Evolutionary conservation across 306 rosid species (phyloP), one percentile per base, ranked within the genome.

Genomic region (Castanospermum australe): DNA sequence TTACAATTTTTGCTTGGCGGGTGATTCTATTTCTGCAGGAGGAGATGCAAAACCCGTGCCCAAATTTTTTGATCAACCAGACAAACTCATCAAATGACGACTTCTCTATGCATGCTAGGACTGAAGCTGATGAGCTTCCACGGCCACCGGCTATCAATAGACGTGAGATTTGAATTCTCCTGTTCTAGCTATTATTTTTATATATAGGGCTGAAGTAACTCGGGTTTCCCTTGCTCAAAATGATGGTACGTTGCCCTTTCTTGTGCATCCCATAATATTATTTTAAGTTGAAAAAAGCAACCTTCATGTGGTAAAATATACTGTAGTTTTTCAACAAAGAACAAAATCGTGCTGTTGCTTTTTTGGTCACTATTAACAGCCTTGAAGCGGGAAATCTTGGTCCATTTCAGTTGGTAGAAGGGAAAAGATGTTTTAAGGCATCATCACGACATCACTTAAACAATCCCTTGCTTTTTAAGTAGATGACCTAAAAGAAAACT

Each of bases 101-200:
- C 55, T 89, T 89, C 81, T 81, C 86, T 25, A 83, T 77, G 78
- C 89, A 91, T 67, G 79, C 93, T 45, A 88, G 94, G 77, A 77
- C 67, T 73, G 88, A 79, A 25, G 65, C 75, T 60, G 87, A 89
- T 77, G 94, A 94, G 62, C 87, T 92, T 73, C 92, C 97, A 5
- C 75, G 95, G 74, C 92, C 97, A 39, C 97, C 97, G 0, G 86
- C 82, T 75, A 83, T 89, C 17, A 94, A 92, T 75, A 89, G 97
- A 91, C 99, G 99, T 92, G 74, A 79, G 97, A 67, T 50, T 67
- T 17, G 28, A 59, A 35, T 51, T 35, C 61, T 47, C 13, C 72
- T 8, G 3, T 52, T 59, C 68, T 62, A 11, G n/a, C n/a, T n/a
- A n/a, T n/a, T n/a, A n/a, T n/a, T 35, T 76, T 55, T 8, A 22